These are phyloP conservation scores for Rhodotorula taiwanensis DNA, from an alignment of 768 basidiomycete species.

Conservation along the genomic window DNA sequence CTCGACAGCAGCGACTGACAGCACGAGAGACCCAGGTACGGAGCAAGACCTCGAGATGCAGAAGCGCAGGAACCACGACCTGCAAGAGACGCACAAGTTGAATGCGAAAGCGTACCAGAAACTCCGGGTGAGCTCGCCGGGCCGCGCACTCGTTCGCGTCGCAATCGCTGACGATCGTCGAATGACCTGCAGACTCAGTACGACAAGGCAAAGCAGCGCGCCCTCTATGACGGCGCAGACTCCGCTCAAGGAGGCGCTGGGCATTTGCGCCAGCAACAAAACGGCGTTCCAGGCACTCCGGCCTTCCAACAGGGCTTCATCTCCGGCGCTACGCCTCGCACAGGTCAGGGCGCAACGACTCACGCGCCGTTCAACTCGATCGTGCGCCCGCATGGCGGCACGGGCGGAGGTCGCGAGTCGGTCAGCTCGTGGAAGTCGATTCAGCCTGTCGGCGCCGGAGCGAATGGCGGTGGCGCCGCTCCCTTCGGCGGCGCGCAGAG, in stretches of 20 bases:
- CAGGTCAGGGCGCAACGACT: no score
- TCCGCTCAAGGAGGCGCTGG: no score
- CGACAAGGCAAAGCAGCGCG: conserved; percentile 36
- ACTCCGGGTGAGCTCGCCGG: conserved; percentile 34
- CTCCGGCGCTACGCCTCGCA: background rate
- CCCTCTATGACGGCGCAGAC: conserved; percentile 8
- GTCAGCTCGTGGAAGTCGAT: no score
- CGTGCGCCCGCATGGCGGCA: no score
- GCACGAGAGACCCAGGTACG: background rate
- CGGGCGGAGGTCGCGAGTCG: no score
- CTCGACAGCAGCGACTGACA: background rate
- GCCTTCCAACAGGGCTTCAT: background rate
- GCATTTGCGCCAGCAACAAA: no score
- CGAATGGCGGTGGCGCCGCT: no score
- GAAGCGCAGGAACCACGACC: conserved; percentile 34
- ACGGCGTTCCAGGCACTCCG: background rate
- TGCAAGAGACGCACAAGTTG: conserved; percentile 37
- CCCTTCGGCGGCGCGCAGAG: no score
- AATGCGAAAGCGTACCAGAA: conserved; percentile 41
- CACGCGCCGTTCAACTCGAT: no score
- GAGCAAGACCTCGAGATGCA: conserved; percentile 36
- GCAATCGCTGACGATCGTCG: background rate
- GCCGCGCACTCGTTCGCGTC: no score
- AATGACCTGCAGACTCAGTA: conserved; percentile 19
- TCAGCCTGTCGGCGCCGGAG: no score